Evolutionary conservation across 768 basidiomycete genomes (phyloP), one percentile per base, ranked within the genome.

Genomic region (Mycena latifolia): DNA sequence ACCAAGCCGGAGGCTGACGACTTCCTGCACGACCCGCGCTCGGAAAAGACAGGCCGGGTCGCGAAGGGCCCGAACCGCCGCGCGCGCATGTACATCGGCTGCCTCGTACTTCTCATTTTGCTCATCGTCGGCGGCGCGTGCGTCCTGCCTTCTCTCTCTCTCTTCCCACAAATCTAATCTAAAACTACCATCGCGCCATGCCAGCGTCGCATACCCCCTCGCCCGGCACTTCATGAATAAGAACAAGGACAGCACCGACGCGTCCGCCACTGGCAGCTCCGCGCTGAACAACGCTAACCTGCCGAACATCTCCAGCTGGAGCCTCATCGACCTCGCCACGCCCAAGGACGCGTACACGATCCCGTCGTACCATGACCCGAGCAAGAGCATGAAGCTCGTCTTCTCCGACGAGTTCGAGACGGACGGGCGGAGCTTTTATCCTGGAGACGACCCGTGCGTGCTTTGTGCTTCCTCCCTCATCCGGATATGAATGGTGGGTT

Each of bases 361-460:
- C 57, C 55, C 31, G 14, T 37, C 33, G 27, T 68, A 63, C 58
- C 57, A 68, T 27, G 67, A 68, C 53, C 67, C 67, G 28, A 29
- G 14, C 28, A 35, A 73, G 75, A 74, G 69, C 77, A 52, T 80
- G 84, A 74, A 82, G 48, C 81, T 94, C 27, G 90, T 93, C 12
- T 94, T 92, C 75, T 90, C 88, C 5, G 93, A 95, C 77, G 93
- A 95, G 74, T 94, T 95, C 74, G 89, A 94, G 73, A 80, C 79
- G 27, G 88, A 90, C 24, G 92, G 92, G 5, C 82, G 93, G 66
- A 84, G 89, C 6, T 94, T 94, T 72, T 94, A 92, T 79, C 87
- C 89, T 45, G 92, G 92, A 7, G 92, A 94, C 68, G 93, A 95
- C 75, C 93, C 93, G 4, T 95, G 91, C 72, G 92, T 91, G 92